Base-by-base conservation (phyloP, 768 basidiomycete species). In the Suillus luteus region DNA sequence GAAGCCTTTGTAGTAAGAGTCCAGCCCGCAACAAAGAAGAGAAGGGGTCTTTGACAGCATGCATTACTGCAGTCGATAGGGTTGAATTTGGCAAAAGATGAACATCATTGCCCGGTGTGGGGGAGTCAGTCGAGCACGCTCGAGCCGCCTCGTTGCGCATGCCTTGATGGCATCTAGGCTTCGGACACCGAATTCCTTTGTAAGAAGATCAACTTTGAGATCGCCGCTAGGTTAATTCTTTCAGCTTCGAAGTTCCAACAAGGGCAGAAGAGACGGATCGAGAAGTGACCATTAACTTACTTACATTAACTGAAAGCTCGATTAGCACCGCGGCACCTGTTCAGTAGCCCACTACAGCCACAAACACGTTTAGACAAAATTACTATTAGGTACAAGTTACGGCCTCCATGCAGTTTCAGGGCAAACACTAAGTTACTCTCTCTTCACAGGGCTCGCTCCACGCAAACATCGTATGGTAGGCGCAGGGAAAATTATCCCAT, bases 191-290 rank as follows among this genome's bases (percentile, higher is more conserved):
- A 62, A 64, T 60, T 22, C 24, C 27, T 19, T 52, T 35, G 24
- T 14, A 55, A 67, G 60, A 66, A 69, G 73, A 76, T 74, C 70
- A 62, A 14, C 10, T n/a, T n/a, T 49, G 68, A 75, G 75, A 75
- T 75, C 73, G 66, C 75, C 68, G 40, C 66, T 67, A 66, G 65
- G 67, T 59, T 64, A 66, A 62, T 70, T 64, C 64, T 65, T 67
- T 54, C 65, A 64, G 66, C 62, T 69, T 64, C 49, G 67, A 60
- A 64, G 38, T 31, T 61, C 38, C 14, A n/a, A 49, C 19, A 37
- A 64, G 60, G 64, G 61, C 63, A 63, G 58, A 55, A 61, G 60
- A 55, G 46, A 61, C 52, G 17, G 24, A 62, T 61, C 60, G 52
- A 54, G 54, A 61, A 61, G 40, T 55, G 17, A 37, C 31, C 3